Conservation (phyloP, 2,329 filamentous ascomycete genomes). For the Calonectria naviculata region DNA sequence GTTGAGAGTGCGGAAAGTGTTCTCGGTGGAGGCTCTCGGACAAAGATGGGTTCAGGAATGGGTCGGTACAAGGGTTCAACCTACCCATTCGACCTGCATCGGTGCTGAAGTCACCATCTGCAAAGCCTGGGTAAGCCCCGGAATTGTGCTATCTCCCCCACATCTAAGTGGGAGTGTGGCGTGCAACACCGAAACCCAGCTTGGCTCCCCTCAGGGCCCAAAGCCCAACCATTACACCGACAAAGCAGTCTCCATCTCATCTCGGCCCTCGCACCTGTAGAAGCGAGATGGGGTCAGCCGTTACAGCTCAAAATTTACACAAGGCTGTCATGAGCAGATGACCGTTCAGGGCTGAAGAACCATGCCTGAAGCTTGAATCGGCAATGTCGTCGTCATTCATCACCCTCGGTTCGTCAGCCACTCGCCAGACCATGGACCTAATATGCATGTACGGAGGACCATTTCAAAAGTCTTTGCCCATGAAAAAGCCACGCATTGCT, state of each 20-base stretch:
- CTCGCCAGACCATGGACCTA: conserved; percentile 1
- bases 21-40: conserved; percentile 1
- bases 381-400: conserved; percentile 16
- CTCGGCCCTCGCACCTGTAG: conserved; percentile 9
- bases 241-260: conserved; percentile 12
- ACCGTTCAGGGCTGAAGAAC: not conserved
- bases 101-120: not conserved
- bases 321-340: conserved; percentile 5
- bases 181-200: not conserved
- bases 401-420: not conserved
- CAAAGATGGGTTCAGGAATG: conserved; percentile 7
- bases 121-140: conserved; percentile 1
- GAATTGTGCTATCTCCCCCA: conserved; percentile 12
- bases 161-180: conserved; percentile 6
- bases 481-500: no score
- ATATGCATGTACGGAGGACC: conserved; percentile 1
- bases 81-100: conserved; percentile 3
- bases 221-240: conserved; percentile 8
- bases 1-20: not conserved
- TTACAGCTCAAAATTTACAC: not conserved
- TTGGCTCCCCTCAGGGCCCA: not conserved
- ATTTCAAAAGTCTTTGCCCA: no score
- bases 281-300: conserved; percentile 3
- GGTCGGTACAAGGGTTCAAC: conserved; percentile 3
- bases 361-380: not conserved